A percentile compares a stretch with the other conserved stretches of the same genome.
Evolutionary conservation across 805 yeast genomes (phyloP).

Genomic region (Wickerhamomyces alni): DNA sequence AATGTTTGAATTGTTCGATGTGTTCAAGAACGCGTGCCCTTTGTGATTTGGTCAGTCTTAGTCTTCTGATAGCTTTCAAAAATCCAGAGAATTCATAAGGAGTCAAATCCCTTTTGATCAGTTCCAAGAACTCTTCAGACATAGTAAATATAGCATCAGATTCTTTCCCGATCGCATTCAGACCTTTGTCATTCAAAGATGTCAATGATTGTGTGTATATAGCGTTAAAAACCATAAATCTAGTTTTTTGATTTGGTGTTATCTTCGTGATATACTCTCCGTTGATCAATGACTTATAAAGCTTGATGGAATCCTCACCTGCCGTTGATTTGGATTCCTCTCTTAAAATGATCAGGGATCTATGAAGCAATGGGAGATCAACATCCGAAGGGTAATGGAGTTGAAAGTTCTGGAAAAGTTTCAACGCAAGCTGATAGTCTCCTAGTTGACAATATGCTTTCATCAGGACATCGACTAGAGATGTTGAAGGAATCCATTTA

Average conservation of each 20-base stretch:
- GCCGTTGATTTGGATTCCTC: slow-evolving; percentile 6
- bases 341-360: slow-evolving; percentile 12
- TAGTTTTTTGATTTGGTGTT: slow-evolving; percentile 12
- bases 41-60: slow-evolving; percentile 14
- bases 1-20: slow-evolving; percentile 8
- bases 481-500: slow-evolving; percentile 16
- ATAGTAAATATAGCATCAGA: slow-evolving; percentile 12
- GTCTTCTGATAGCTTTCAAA: slow-evolving; percentile 18
- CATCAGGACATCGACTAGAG: slow-evolving; percentile 17
- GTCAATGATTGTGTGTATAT: slow-evolving; percentile 17
- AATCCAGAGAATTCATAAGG: slow-evolving; percentile 18
- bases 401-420: slow-evolving; percentile 8
- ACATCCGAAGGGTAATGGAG: slow-evolving; percentile 8
- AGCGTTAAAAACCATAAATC: slow-evolving; percentile 19
- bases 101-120: slow-evolving; percentile 4
- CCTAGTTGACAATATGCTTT: slow-evolving; percentile 13
- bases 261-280: slow-evolving; percentile 1
- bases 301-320: slow-evolving; percentile 10
- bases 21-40: slow-evolving; percentile 11
- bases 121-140: slow-evolving; percentile 12
- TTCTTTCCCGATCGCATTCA: slow-evolving; percentile 13
- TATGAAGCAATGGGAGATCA: slow-evolving; percentile 16
- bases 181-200: slow-evolving; percentile 15
- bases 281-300: slow-evolving; percentile 11
- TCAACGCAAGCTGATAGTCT: slow-evolving; percentile 8